Base-by-base conservation (phyloP, 805 yeast genomes). In the Starmerella sirachaensis region DNA sequence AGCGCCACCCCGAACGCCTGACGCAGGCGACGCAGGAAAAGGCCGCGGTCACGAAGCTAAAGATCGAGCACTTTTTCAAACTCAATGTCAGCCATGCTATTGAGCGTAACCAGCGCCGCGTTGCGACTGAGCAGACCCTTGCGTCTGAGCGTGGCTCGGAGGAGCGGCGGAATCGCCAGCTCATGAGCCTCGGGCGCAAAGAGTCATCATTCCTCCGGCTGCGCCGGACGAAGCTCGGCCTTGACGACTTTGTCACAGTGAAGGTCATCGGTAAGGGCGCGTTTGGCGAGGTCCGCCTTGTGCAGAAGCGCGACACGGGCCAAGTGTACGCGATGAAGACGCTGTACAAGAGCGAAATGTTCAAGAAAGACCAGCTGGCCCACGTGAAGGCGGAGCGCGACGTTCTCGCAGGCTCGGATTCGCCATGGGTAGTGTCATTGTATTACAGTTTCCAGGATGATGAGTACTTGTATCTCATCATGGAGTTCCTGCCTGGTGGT, bases 221-320 rank as follows among this genome's bases (percentile, higher is more conserved):
- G 38, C 65, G 95, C 49, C 72, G 96, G 57, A 85, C 95, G 1
- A 72, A 85, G 53, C 65, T 85, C 37, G 70, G 84, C 1, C 64
- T 84, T 29, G 91, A 79, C 28, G 96, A 85, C 61, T 51, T 85
- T 61, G 72, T 67, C 42, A 85, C 95, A 1, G 93, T 85, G 38
- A 84, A 84, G 60, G 94, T 80, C 24, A 72, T 75, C 47, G 98
- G 98, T 34, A 91, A 91, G 58, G 98, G 98, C 46, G 95, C 98
- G 0, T 91, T 91, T 63, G 98, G 98, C 45, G 96, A 85, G 55
- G 98, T 91, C 24, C 71, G 96, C 45, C 65, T 91, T 37, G 97
- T 91, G 11, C 96, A 91, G 55, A 88, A 86, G 65, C 69, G 66
- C 37, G 98, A 91, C 59, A 79, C 91, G 1, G 94, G 94, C 37